phyloP scores from a whole-genome alignment of 108 stramenopile genomes.

The Cyclotella atomus region DNA sequence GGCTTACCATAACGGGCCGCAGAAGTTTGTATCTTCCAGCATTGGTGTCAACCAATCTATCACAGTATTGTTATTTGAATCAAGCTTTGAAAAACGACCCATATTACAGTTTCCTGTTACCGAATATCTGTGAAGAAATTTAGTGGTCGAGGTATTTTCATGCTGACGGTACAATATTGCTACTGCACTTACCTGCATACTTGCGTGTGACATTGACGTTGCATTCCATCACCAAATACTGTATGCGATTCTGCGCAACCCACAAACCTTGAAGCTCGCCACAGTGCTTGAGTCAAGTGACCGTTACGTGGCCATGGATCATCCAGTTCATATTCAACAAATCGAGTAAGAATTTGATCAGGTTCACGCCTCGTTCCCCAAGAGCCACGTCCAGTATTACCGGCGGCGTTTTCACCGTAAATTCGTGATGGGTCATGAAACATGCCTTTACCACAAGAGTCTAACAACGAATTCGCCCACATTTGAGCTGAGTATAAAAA shows the following conservation, averaged over 20 bases:
- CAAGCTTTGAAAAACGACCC: slow-evolving; percentile 1
- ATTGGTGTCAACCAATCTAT: slow-evolving; percentile 37
- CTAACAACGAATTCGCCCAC: slow-evolving; percentile 31
- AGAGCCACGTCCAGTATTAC: slow-evolving; percentile 21
- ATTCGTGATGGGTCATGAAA: slow-evolving; percentile 24
- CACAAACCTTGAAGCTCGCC: slow-evolving; percentile 34
- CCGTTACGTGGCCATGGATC: slow-evolving; percentile 33
- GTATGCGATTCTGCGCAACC: slow-evolving; percentile 43
- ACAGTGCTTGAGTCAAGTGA: slow-evolving; percentile 33
- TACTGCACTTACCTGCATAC: slow-evolving; percentile 20
- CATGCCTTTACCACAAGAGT: slow-evolving; percentile 33
- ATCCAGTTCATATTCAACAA: slow-evolving; percentile 37
- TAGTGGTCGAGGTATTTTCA: neutral
- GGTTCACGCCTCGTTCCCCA: slow-evolving; percentile 24
- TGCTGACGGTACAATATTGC: neutral
- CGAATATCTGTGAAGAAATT: slow-evolving; percentile 15
- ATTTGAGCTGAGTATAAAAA: too few relatives aligned
- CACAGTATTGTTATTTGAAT: slow-evolving; percentile 4
- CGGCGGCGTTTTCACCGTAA: slow-evolving; percentile 38
- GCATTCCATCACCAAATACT: neutral
- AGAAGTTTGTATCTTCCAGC: slow-evolving; percentile 23
- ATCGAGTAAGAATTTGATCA: slow-evolving; percentile 29
- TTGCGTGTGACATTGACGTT: slow-evolving; percentile 36
- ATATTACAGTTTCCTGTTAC: slow-evolving; percentile 43
- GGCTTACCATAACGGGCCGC: slow-evolving; percentile 7